These are phyloP conservation scores for Trifolium subterraneum DNA, from an alignment of 306 rosid species.

Conservation along the genomic window DNA sequence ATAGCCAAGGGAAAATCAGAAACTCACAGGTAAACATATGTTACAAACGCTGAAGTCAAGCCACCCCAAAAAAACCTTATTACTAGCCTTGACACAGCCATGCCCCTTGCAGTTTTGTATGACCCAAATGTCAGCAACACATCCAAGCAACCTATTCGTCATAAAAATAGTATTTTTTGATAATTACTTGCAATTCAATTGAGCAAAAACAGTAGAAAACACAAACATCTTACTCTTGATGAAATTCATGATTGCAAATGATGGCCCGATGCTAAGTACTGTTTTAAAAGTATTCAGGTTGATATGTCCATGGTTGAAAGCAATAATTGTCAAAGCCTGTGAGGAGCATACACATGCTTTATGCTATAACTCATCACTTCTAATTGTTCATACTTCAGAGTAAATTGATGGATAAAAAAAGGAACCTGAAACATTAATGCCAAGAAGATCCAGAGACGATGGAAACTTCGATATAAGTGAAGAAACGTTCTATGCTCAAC, in stretches of 20 bases:
- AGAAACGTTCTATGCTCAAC: slow-evolving; percentile 95
- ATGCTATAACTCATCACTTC: slow-evolving; percentile 30
- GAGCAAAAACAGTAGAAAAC: slow-evolving; percentile 36
- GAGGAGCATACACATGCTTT: slow-evolving; percentile 39
- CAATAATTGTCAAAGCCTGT: slow-evolving; percentile 86
- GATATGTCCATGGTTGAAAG: slow-evolving; percentile 63
- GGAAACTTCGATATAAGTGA: slow-evolving; percentile 93
- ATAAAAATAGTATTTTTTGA: slow-evolving; percentile 35
- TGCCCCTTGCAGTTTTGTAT: slow-evolving; percentile 88
- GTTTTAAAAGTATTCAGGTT: slow-evolving; percentile 71
- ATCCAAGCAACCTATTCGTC: slow-evolving; percentile 71
- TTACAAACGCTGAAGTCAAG: slow-evolving; percentile 71
- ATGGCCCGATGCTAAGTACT: slow-evolving; percentile 87
- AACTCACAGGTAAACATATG: slow-evolving; percentile 84
- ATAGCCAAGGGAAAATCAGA: slow-evolving; percentile 10
- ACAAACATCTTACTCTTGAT: slow-evolving; percentile 65
- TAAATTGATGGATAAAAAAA: slow-evolving; percentile 34
- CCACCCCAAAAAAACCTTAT: slow-evolving; percentile 95
- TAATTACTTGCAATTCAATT: slow-evolving; percentile 23
- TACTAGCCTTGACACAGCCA: slow-evolving; percentile 95
- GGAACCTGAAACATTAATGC: slow-evolving; percentile 93
- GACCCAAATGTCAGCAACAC: slow-evolving; percentile 96
- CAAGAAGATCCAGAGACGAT: slow-evolving; percentile 97
- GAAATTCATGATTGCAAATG: slow-evolving; percentile 86
- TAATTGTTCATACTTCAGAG: slow-evolving; percentile 35